A percentile compares a stretch with the other conserved stretches of the same genome.
These are phyloP conservation scores for Anacardium occidentale DNA, from an alignment of 345 rosid genomes.

Conservation along the genomic window DNA sequence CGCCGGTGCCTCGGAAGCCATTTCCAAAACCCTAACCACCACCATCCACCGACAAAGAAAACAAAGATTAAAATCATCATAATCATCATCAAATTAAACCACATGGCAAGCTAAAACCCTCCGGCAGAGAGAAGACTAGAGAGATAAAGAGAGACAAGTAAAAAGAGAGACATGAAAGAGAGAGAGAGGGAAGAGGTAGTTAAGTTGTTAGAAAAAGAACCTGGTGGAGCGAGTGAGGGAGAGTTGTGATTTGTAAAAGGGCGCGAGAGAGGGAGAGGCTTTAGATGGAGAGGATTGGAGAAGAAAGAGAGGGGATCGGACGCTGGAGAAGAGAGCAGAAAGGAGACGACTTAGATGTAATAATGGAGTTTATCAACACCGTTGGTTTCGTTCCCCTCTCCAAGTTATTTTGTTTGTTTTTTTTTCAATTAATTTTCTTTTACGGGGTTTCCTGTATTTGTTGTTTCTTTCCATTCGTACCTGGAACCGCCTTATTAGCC, in stretches of 20 bases:
- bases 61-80: conserved; percentile 6
- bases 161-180: not conserved
- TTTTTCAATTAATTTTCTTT: not conserved
- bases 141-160: not conserved
- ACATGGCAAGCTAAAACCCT: not conserved
- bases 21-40: conserved; percentile 30
- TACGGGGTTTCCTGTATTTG: conserved; percentile 10
- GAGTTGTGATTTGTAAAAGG: conserved; percentile 40
- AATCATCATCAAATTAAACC: conserved; percentile 4
- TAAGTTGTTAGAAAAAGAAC: conserved; percentile 1
- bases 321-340: conserved; percentile 77
- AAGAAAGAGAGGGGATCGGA: conserved; percentile 67
- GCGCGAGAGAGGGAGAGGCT: conserved; percentile 60
- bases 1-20: conserved; percentile 57
- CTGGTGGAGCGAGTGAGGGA: conserved; percentile 17
- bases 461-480: conserved; percentile 15
- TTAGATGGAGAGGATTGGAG: conserved; percentile 39
- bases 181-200: conserved; percentile 2
- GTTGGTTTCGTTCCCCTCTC: conserved; percentile 40
- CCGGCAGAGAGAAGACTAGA: not conserved
- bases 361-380: conserved; percentile 62
- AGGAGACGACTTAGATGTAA: conserved; percentile 64
- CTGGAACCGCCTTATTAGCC: conserved; percentile 4
- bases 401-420: not conserved
- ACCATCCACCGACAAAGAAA: conserved; percentile 9